Conservation (phyloP, 306 rosid species). For the Casuarina glauca region DNA sequence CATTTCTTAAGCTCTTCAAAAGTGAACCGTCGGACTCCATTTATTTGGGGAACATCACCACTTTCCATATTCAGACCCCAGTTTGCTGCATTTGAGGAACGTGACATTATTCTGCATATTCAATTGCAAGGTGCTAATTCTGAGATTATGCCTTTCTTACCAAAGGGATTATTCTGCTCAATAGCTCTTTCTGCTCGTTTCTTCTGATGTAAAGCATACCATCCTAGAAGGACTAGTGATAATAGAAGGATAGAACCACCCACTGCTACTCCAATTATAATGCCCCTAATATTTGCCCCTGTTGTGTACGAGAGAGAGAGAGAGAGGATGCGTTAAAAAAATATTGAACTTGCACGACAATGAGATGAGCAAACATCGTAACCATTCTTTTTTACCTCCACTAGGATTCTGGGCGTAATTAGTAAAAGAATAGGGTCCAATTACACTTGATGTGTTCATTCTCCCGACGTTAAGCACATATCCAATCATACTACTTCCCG, state of each 20-base stretch:
- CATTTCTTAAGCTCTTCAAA: conserved; percentile 59
- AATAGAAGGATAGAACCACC: conserved; percentile 56
- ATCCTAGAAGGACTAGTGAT: conserved; percentile 37
- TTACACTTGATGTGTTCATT: conserved; percentile 30
- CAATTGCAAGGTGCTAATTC: background rate
- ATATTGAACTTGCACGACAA: background rate
- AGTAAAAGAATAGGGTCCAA: conserved; percentile 54
- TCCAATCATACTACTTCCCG: conserved; percentile 37
- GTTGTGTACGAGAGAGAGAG: background rate
- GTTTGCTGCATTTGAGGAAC: conserved; percentile 37
- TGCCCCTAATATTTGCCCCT: conserved; percentile 19
- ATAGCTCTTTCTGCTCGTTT: conserved; percentile 39
- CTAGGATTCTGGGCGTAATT: conserved; percentile 11
- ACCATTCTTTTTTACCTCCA: conserved; percentile 32
- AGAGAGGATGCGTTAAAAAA: background rate
- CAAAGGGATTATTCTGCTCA: conserved; percentile 40
- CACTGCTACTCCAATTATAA: conserved; percentile 58
- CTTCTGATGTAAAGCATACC: conserved; percentile 54
- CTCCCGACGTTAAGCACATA: conserved; percentile 48
- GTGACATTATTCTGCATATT: conserved; percentile 2
- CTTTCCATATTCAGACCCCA: conserved; percentile 41
- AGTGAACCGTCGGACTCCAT: conserved; percentile 62
- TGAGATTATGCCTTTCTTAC: conserved; percentile 15
- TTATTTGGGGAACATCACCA: conserved; percentile 34
- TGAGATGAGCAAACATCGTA: background rate